Evolutionary conservation across 768 basidiomycete species (phyloP).

Genomic region (Mycena vitilis): DNA sequence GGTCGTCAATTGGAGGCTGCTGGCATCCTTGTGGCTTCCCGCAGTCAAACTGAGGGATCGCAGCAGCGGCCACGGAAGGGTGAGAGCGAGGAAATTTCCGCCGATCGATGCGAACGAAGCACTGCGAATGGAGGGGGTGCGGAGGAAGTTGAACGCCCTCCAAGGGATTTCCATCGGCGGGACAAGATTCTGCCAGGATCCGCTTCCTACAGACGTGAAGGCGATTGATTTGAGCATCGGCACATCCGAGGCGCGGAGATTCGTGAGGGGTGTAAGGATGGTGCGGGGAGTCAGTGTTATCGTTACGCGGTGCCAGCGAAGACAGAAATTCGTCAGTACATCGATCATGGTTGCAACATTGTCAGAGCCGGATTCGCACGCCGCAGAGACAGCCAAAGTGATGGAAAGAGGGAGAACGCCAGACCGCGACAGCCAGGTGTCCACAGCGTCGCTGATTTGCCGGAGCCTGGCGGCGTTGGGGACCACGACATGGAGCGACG

Average conservation of each 20-base stretch:
- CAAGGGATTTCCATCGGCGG: constrained; percentile 11
- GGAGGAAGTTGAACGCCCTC: constrained; percentile 10
- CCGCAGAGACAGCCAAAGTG: constrained; percentile 15
- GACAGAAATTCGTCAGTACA: constrained; percentile 13
- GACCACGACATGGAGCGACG: constrained; percentile 21
- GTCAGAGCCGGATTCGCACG: constrained; percentile 16
- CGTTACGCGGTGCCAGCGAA: constrained; percentile 17
- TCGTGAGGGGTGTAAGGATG: constrained; percentile 26
- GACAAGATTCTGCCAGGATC: constrained; percentile 19
- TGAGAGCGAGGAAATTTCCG: constrained; percentile 16
- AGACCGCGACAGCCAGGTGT: constrained; percentile 18
- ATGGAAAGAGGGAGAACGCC: constrained; percentile 22
- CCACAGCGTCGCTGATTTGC: constrained; percentile 1
- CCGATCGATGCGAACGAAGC: constrained; percentile 17
- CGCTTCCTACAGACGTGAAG: constrained; percentile 9
- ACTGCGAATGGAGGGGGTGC: constrained; percentile 8
- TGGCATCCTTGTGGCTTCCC: constrained; percentile 3
- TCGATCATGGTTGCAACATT: constrained; percentile 26
- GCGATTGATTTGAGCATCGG: constrained; percentile 23
- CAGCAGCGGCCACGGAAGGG: constrained; percentile 17
- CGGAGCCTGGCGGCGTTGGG: constrained; percentile 8
- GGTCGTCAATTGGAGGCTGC: constrained; percentile 13
- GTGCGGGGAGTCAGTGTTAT: constrained; percentile 22
- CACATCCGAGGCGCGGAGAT: constrained; percentile 12
- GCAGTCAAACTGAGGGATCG: constrained; percentile 2